Evolutionary conservation across 805 yeast species (phyloP), one percentile per base, ranked within the genome.

Genomic region (Sporopachydermia lactativora): DNA sequence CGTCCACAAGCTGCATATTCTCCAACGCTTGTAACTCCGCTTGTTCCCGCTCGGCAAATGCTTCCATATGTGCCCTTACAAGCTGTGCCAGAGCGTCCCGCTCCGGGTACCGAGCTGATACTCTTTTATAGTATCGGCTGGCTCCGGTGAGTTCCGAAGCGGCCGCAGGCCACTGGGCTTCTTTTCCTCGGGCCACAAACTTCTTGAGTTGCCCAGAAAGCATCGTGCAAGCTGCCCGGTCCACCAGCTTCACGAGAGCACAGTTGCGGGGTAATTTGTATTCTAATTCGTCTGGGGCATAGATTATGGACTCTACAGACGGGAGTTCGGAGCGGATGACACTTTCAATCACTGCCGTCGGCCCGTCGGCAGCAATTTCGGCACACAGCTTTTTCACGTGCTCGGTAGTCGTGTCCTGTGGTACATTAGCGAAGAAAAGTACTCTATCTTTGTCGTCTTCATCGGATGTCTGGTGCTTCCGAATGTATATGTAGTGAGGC

Each of bases 371-470:
- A 28, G 82, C 75, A 1, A 81, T 65, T 11, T 66, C 60, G 41
- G 68, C 68, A 50, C 85, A 73, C 35, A 76, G 68, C 42, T 64
- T 66, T 51, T 74, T 78, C 38, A 85, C 53, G 28, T 63, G 62
- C 36, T 67, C 64, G 13, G 72, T 51, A 17, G 68, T 65, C 4
- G 85, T 67, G 43, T 70, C 68, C 16, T 78, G 60, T 2, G 96
- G 96, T 35, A 85, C 60, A 53, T 88, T 86, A 43, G 81, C 74
- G 4, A 80, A 55, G 59, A 88, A 88, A n/a, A 88, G 57, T 18
- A 81, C 68, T 40, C 81, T 64, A 24, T 24, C 31, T n/a, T 24
- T 24, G 13, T 8, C 31, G 8, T 8, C 31, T 24, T 24, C 31
- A 40, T 70, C 69, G 15, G 54, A 58, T 15, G 67, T 57, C 17